phyloP scores from a whole-genome alignment of 441 rosid species.

The Adansonia madagascariensis region DNA sequence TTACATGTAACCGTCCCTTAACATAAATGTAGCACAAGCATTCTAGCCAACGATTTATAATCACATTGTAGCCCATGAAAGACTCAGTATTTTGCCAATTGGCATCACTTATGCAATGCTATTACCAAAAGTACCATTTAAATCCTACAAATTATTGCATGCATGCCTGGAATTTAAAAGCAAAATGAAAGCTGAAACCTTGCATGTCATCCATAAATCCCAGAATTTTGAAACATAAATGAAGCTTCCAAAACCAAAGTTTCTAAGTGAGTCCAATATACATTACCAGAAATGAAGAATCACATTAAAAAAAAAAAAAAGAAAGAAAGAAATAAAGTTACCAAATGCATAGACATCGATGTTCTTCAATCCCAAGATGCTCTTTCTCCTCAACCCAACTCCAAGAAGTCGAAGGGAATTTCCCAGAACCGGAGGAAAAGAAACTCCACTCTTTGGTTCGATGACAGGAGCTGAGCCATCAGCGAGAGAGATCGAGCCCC shows the following conservation, averaged over 20 bases:
- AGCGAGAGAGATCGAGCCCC: slow-evolving; percentile 75
- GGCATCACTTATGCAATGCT: not conserved
- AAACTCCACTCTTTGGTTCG: slow-evolving; percentile 68
- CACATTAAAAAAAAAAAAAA: not conserved
- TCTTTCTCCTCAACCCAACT: slow-evolving; percentile 78
- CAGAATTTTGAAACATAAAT: not conserved
- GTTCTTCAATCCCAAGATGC: slow-evolving; percentile 78
- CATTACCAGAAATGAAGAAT: not conserved
- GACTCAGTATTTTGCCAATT: not conserved
- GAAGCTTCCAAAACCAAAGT: not conserved
- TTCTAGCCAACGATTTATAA: not conserved
- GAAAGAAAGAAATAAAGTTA: slow-evolving; percentile 26
- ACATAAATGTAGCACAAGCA: not conserved
- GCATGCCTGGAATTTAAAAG: not conserved
- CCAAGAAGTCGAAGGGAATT: slow-evolving; percentile 70
- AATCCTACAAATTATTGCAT: not conserved
- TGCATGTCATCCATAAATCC: not conserved
- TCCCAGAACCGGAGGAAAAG: slow-evolving; percentile 66
- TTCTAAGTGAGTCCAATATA: not conserved
- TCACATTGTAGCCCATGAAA: not conserved
- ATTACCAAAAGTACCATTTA: not conserved
- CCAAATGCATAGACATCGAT: slow-evolving; percentile 89
- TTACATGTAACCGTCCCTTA: not conserved
- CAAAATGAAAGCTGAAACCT: slow-evolving; percentile 7
- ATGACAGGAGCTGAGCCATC: slow-evolving; percentile 55